These are phyloP conservation scores for Globisporangium radiosum DNA, from an alignment of 352 stramenopile genomes.

Conservation along the genomic window DNA sequence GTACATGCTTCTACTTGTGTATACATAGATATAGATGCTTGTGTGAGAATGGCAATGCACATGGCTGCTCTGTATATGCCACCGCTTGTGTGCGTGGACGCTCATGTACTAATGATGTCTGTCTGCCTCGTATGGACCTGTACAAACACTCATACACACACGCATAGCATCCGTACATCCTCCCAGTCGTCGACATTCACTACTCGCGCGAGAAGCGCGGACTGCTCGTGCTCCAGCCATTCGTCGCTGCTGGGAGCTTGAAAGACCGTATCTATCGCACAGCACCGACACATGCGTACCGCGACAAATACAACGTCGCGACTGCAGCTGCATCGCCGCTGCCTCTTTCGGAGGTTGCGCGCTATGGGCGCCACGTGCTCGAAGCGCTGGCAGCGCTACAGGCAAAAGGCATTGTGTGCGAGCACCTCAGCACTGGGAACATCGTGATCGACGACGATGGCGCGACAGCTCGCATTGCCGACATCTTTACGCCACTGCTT, in stretches of 20 bases:
- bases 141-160: neutral
- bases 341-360: constrained; percentile 38
- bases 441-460: constrained; percentile 47
- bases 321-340: constrained; percentile 23
- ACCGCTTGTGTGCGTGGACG: too few species aligned
- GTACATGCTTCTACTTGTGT: constrained; percentile 11
- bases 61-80: too few species aligned
- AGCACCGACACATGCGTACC: constrained; percentile 30
- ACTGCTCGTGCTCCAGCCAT: constrained; percentile 63
- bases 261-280: constrained; percentile 59
- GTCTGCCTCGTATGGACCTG: too few species aligned
- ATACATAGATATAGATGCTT: neutral
- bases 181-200: constrained; percentile 59
- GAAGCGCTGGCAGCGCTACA: constrained; percentile 46
- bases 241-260: constrained; percentile 39
- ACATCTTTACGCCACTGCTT: constrained; percentile 61
- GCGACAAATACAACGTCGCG: constrained; percentile 45
- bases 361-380: constrained; percentile 53
- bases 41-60: too few species aligned
- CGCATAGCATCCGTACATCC: constrained; percentile 58
- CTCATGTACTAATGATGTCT: too few species aligned
- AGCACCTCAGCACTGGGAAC: constrained; percentile 61
- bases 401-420: constrained; percentile 57
- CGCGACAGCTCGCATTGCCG: constrained; percentile 38
- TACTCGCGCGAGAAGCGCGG: constrained; percentile 63